Base-by-base conservation (phyloP, 2,329 filamentous ascomycete species). In the Diaporthe australafricana region DNA sequence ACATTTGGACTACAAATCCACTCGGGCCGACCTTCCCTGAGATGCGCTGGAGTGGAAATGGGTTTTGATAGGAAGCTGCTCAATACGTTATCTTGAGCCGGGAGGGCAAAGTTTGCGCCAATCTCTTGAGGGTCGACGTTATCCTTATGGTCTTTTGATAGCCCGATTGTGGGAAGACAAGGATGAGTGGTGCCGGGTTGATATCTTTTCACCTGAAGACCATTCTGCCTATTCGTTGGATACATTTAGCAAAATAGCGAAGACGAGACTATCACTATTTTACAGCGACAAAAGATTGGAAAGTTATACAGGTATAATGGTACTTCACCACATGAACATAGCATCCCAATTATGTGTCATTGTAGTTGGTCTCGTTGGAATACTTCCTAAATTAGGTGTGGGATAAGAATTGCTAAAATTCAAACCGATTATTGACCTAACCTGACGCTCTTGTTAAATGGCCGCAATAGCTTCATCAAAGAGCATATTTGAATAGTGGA, bases 401-500 rank as follows among this genome's bases (percentile, higher is more conserved):
- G n/a, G n/a, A n/a, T n/a, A n/a, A n/a, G n/a, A n/a, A n/a, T n/a
- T n/a, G n/a, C n/a, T n/a, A n/a, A n/a, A n/a, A n/a, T n/a, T n/a
- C n/a, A n/a, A n/a, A n/a, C n/a, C n/a, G n/a, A n/a, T n/a, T n/a
- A n/a, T n/a, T n/a, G n/a, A n/a, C n/a, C n/a, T n/a, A n/a, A n/a
- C n/a, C n/a, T n/a, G n/a, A n/a, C n/a, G n/a, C n/a, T n/a, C n/a
- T n/a, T n/a, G n/a, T n/a, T n/a, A n/a, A n/a, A n/a, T n/a, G n/a
- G n/a, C n/a, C n/a, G n/a, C n/a, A n/a, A n/a, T n/a, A n/a, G n/a
- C n/a, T n/a, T n/a, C n/a, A n/a, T n/a, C n/a, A n/a, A n/a, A 60
- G 30, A 27, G 53, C 27, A 72, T 84, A 84, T 73, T 80, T 83
- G 70, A 81, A 84, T 40, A 84, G 80, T 0, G 83, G 83, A 67